A percentile compares a stretch with the other conserved stretches of the same genome.
Evolutionary conservation across 805 yeast genomes (phyloP).

Genomic region (Kodamaea jinghongensis): DNA sequence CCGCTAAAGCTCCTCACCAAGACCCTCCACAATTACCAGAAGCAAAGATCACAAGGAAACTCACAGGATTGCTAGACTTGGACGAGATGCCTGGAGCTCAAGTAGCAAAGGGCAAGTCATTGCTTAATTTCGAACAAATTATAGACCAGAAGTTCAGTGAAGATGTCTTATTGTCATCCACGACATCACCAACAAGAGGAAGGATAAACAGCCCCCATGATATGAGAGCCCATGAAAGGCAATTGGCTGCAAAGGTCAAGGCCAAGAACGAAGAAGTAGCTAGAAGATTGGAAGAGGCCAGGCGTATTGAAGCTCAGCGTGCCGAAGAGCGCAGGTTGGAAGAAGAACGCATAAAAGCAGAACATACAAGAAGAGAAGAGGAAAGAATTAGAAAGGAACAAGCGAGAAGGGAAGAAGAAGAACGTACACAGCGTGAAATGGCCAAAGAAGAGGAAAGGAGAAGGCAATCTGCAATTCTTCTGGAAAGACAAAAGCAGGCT

Average conservation of each 20-base stretch:
- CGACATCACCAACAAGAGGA: constrained; percentile 1
- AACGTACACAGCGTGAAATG: constrained; percentile 9
- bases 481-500: constrained; percentile 29
- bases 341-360: constrained; percentile 16
- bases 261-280: constrained; percentile 13
- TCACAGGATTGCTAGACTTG: constrained; percentile 16
- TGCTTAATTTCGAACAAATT: constrained; percentile 28
- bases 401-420: constrained; percentile 10
- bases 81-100: constrained; percentile 17
- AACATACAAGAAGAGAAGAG: constrained; percentile 5
- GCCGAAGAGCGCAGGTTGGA: constrained; percentile 11
- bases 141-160: constrained; percentile 33
- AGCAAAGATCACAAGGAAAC: constrained; percentile 14
- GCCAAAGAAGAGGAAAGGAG: constrained; percentile 16
- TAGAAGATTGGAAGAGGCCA: constrained; percentile 15
- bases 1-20: constrained; percentile 17
- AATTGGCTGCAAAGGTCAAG: constrained; percentile 14
- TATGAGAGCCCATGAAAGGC: constrained; percentile 10
- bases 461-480: constrained; percentile 22
- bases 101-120: constrained; percentile 10
- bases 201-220: constrained; percentile 8
- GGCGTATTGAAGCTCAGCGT: constrained; percentile 18
- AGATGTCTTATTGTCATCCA: constrained; percentile 9
- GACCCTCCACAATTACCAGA: constrained; percentile 12
- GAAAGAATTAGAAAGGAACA: constrained; percentile 18